Percentiles rank a stretch among this genome's conserved stretches.
phyloP scores from a whole-genome alignment of 1,284 basidiomycete species.

The Fomitopsis palustris region DNA sequence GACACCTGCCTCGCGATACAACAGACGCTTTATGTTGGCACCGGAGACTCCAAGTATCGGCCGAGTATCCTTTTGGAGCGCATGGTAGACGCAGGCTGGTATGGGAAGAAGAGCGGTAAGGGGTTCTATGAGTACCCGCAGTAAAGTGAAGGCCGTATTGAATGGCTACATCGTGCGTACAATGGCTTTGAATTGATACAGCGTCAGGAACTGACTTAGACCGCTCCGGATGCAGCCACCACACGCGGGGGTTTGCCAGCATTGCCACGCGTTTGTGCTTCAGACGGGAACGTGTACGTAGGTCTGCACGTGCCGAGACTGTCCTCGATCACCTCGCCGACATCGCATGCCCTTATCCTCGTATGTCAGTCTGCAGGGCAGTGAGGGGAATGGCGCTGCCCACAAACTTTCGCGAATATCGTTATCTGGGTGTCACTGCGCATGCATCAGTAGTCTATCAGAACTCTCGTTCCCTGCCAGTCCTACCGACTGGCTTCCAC shows the following conservation, averaged over 20 bases:
- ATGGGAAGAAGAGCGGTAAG: conserved; percentile 88
- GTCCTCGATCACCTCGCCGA: not conserved
- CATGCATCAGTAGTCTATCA: not conserved
- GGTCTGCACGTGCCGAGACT: not conserved
- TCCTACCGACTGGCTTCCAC: not conserved
- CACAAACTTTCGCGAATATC: not conserved
- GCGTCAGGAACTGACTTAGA: not conserved
- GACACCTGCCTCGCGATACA: conserved; percentile 92
- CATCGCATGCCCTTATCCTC: not conserved
- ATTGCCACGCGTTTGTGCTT: not conserved
- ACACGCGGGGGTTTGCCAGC: not conserved
- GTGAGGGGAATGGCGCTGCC: too few relatives aligned
- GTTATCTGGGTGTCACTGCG: not conserved
- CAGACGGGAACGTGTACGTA: not conserved
- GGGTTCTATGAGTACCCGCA: conserved; percentile 80
- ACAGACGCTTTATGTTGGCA: conserved; percentile 84
- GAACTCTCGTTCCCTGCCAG: not conserved
- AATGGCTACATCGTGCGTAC: not conserved
- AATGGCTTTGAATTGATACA: conserved; percentile 2
- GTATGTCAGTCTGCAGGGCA: not conserved
- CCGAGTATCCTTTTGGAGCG: conserved; percentile 86
- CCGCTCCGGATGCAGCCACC: not conserved
- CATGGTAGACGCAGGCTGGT: conserved; percentile 97
- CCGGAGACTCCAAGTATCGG: conserved; percentile 96
- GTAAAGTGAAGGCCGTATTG: conserved; percentile 6